Base-by-base conservation (phyloP, 192 early-diverging fungal genomes). In the Backusella sp. region DNA sequence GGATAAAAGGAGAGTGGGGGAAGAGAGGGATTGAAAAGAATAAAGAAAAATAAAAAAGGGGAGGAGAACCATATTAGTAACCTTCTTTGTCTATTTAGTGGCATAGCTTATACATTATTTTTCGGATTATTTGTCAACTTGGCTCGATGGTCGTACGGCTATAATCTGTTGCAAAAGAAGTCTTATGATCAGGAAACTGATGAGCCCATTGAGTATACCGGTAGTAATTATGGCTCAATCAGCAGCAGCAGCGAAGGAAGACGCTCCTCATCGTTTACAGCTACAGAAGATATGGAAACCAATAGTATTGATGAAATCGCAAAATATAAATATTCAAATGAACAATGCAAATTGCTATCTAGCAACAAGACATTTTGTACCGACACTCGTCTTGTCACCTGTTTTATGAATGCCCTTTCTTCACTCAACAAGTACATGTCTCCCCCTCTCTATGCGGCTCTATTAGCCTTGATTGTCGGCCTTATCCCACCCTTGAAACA, bases 71-170 rank as follows among this genome's bases (percentile, higher is more conserved):
- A 62, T 41, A 69, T 39, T 69, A 41, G 7, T 69, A 69, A 69
- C 21, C 21, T 37, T 59, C 23, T 69, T 23, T 68, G 8, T 37
- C 26, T 67, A 35, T 36, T n/a, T 68, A 34, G 30, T n/a, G 32
- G 35, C 21, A 69, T 69, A 41, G 39, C 21, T 23, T 39, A 70
- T 70, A 21, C 26, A 49, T 71, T 41, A 71, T 71, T 26, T 28
- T 68, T 32, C 17, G 32, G 35, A 4, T 19, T 32, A 68, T 36
- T 32, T 68, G 89, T 90, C 76, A 94, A 95, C 74, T 86, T 95
- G 19, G 62, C 93, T 66, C 88, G 92, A 30, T 95, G 92, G 92
- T 92, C 91, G 28, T 90, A 92, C 73, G 93, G 94, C 72, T 92
- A 90, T 44, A 82, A 84, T 7, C 75, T 92, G 15, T 80, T 93